These are phyloP conservation scores for Gloeopeniophorella convolvens DNA, from an alignment of 768 basidiomycete species.

Conservation along the genomic window DNA sequence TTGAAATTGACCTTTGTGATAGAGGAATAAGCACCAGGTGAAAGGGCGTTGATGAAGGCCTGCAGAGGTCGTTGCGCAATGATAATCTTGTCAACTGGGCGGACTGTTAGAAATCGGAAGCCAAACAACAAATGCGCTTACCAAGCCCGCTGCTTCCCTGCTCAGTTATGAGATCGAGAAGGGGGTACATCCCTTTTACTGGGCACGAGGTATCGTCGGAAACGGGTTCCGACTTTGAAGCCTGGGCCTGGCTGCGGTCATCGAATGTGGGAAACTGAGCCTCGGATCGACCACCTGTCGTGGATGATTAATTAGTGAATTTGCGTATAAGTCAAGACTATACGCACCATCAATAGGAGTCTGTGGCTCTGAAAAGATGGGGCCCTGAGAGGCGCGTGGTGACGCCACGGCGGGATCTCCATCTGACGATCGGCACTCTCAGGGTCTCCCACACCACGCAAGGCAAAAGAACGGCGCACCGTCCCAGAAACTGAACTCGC, in stretches of 20 bases:
- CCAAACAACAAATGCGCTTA: slow-evolving; percentile 22
- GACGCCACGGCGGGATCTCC: too few relatives aligned
- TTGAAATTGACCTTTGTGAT: slow-evolving; percentile 54
- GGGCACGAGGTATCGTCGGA: slow-evolving; percentile 10
- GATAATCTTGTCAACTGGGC: slow-evolving; percentile 54
- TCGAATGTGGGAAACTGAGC: neutral
- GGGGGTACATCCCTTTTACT: slow-evolving; percentile 44
- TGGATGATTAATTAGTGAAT: too few relatives aligned
- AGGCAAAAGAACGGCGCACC: neutral
- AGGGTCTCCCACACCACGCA: neutral
- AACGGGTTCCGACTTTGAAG: neutral
- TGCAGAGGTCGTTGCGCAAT: slow-evolving; percentile 47
- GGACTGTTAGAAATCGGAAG: neutral
- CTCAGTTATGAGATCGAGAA: slow-evolving; percentile 49
- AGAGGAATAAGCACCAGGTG: slow-evolving; percentile 46
- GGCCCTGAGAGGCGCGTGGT: too few relatives aligned
- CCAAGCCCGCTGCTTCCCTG: slow-evolving; percentile 46
- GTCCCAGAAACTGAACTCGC: neutral
- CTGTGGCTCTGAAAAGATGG: too few relatives aligned
- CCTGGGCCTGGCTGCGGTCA: neutral
- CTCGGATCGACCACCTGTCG: too few relatives aligned
- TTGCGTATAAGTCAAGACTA: too few relatives aligned
- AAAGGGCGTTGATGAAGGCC: slow-evolving; percentile 41
- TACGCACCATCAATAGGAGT: too few relatives aligned
- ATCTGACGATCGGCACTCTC: neutral